Evolutionary conservation across 73 alveolate genomes (phyloP).

Genomic region (Tetrahymena thermophila): DNA sequence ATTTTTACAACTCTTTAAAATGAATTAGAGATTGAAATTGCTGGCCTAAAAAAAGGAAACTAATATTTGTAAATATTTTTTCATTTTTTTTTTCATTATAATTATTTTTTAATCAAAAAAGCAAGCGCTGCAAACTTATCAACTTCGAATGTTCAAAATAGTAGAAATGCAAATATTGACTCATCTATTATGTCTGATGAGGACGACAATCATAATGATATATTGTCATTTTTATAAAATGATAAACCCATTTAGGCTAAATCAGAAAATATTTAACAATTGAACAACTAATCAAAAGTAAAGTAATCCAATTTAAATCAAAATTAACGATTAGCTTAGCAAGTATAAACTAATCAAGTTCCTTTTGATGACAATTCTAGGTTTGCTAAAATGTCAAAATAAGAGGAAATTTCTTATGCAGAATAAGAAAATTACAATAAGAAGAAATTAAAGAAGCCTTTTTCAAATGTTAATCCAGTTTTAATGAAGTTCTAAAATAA

Average conservation of each 20-base stretch:
- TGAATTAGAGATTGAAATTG: neutral
- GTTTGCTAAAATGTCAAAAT: neutral
- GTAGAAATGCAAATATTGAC: no score
- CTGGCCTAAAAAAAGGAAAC: neutral
- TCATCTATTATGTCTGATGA: neutral
- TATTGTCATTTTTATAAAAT: neutral
- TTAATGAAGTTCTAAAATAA: neutral
- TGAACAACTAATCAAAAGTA: neutral
- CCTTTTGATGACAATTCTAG: neutral
- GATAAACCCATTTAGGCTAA: neutral
- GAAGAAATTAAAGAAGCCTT: neutral
- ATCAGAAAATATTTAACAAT: neutral
- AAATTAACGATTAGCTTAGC: neutral
- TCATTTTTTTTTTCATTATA: no score
- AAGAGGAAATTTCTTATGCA: neutral
- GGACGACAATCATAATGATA: neutral
- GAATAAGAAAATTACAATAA: neutral
- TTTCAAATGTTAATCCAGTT: neutral
- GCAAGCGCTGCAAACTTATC: neutral
- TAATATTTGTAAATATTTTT: neutral
- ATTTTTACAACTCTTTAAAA: neutral
- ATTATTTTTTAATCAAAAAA: no score
- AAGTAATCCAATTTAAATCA: no score
- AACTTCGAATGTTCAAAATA: neutral
- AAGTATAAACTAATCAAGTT: neutral